Evolutionary conservation across 1,139 yeast genomes (phyloP), one percentile per base, ranked within the genome.

Genomic region (Groenewaldozyma auringiensis): DNA sequence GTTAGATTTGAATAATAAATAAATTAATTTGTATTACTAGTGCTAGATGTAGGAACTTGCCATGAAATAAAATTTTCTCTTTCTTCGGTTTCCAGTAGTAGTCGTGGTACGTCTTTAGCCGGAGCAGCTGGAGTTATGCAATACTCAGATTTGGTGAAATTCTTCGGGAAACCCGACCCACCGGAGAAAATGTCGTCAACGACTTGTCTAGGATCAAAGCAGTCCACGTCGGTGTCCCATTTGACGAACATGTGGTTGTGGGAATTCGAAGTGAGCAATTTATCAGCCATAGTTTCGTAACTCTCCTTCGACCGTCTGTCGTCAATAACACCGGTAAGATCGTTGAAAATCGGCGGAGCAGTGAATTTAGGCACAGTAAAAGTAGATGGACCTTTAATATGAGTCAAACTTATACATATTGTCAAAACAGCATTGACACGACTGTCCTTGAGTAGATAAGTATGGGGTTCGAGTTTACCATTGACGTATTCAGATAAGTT

Each of bases 141-240:
- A 25, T 25, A 25, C 11, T 42, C 37, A 4, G n/a, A 11, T 9
- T n/a, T 21, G 14, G 17, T 9, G 25, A 25, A 31, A 2, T 21
- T 14, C 8, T 48, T 45, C 11, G 56, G 56, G 44, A 64, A 83
- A 0, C 92, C 94, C 45, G 78, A 76, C 1, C 89, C 85, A 20
- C 83, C 85, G 20, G 76, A 73, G 50, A 87, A 75, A 2, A 89
- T 83, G 60, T 86, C 94, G 37, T 80, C 78, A 9, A 88, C 72
- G 53, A 92, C 78, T 47, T 79, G 83, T 42, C 76, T 75, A 0
- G 96, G 94, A 9, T 83, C 71, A 50, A 74, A 77, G 52, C 83
- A 92, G 43, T 85, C 78, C 14, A 87, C 81, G 47, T 82, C 76
- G 1, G 81, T 78, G 56, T 83, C 88, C 95, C 95, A 87, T 0